These are phyloP conservation scores for Plasmodium falciparum DNA, from an alignment of 169 alveolate genomes.

Conservation along the genomic window DNA sequence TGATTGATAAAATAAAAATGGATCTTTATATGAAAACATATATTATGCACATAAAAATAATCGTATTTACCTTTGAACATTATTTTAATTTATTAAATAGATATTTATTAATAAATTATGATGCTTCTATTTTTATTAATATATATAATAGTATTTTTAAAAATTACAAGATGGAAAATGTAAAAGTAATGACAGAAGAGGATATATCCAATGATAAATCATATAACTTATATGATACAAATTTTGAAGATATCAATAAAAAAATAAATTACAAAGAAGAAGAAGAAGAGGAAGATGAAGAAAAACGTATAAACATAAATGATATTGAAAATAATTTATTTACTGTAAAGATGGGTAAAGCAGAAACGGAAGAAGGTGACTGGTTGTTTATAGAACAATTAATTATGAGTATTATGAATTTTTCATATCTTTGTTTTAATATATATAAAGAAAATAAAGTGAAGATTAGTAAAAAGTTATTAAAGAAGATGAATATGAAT, in stretches of 20 bases:
- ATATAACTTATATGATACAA: conserved; percentile 31
- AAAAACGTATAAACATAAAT: conserved; percentile 25
- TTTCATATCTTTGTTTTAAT: conserved; percentile 60
- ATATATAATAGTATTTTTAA: conserved; percentile 72
- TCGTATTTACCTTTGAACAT: conserved; percentile 67
- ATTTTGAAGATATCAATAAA: conserved; percentile 54
- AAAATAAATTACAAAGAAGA: conserved; percentile 46
- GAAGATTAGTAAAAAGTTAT: conserved; percentile 12
- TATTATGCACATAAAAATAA: conserved; percentile 73
- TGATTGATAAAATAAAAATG: conserved; percentile 44
- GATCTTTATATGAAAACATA: conserved; percentile 61
- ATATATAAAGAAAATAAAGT: conserved; percentile 55
- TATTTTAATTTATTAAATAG: conserved; percentile 65
- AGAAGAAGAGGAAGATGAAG: conserved; percentile 32
- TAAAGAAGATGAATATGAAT: conserved; percentile 3
- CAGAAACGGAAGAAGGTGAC: conserved; percentile 56
- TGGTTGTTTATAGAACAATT: conserved; percentile 70
- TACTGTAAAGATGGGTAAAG: conserved; percentile 18
- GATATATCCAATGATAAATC: conserved; percentile 28
- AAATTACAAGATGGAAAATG: conserved; percentile 28
- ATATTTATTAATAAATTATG: conserved; percentile 58
- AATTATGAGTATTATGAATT: conserved; percentile 71
- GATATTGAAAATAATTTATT: conserved; percentile 56
- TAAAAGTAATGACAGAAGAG: conserved; percentile 51
- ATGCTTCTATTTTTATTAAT: conserved; percentile 39